Evolutionary conservation across 192 early-diverging fungal species (phyloP), one percentile per base, ranked within the genome.

Genomic region (Entrophospora sp.): DNA sequence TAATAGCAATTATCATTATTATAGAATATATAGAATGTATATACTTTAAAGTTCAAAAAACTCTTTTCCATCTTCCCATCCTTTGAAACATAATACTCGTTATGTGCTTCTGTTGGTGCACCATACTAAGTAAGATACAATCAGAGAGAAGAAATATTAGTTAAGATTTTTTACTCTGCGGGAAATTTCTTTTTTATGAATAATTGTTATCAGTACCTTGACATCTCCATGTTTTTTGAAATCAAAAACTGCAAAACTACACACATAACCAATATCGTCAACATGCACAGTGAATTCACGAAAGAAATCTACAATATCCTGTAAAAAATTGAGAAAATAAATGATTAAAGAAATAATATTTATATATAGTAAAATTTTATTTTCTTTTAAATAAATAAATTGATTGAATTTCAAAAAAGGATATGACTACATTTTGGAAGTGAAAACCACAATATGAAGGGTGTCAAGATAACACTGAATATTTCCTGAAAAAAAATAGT

Each of bases 11-110:
- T 31, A 42, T 28, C 28, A 30, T 14, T 16, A 20, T 4, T 43
- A 31, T 25, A 43, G 25, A 43, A 8, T 42, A 10, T 34, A 53
- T 4, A 12, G 3, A 42, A 42, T 28, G 10, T 30, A n/a, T 24
- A 48, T 22, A 5, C 9, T 51, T 96, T 96, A 73, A 99, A 99
- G 55, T 91, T 92, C 66, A 99, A 62, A 68, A 99, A 95, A 4
- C 90, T 93, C 69, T 93, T 91, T 75, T 98, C 95, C 97, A 99
- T 97, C 73, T 99, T 99, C 31, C 93, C 96, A 52, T 92, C 82
- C 58, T 94, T 90, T 1, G 88, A 90, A 1, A 86, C 63, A 62
- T 84, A 76, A 22, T 86, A 77, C 12, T 86, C 85, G 42, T 83
- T 75, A 20, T 75, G 74, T 5, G 59, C 71, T 3, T 77, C 74